phyloP scores from a whole-genome alignment of 2,329 filamentous ascomycete species.

The Alternaria burnsii region DNA sequence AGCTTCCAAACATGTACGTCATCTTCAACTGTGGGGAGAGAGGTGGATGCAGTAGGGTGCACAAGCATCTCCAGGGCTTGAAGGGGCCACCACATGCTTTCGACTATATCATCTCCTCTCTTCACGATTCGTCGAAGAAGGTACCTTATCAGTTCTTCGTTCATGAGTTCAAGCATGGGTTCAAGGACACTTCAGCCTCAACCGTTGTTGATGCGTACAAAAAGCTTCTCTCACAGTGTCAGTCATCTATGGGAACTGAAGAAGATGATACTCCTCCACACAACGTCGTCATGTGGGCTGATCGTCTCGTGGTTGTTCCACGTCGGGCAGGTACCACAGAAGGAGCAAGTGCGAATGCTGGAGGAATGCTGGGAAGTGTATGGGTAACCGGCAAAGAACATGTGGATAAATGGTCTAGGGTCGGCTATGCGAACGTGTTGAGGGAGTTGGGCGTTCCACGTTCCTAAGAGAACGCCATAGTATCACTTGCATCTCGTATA shows the following conservation, averaged over 20 bases:
- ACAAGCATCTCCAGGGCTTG: conserved; percentile 61
- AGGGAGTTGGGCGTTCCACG: conserved; percentile 46
- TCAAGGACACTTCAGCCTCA: conserved; percentile 9
- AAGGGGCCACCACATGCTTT: conserved; percentile 43
- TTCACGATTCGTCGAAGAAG: conserved; percentile 23
- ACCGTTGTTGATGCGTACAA: conserved; percentile 30
- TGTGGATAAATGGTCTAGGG: conserved; percentile 50
- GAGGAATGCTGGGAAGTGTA: conserved; percentile 59
- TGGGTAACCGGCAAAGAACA: conserved; percentile 48
- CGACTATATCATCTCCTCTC: conserved; percentile 30
- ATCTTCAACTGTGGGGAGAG: conserved; percentile 60
- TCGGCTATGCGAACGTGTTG: conserved; percentile 51
- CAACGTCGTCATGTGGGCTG: conserved; percentile 56
- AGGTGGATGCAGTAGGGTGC: conserved; percentile 58
- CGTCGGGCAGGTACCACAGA: conserved; percentile 48
- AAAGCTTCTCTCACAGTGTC: conserved; percentile 27
- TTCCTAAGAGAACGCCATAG: neutral
- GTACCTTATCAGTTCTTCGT: conserved; percentile 52
- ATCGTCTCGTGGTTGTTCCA: conserved; percentile 60
- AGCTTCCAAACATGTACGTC: conserved; percentile 46
- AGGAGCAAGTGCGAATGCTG: conserved; percentile 55
- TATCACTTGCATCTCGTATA: neutral
- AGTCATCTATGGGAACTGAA: conserved; percentile 15
- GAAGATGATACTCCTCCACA: conserved; percentile 52
- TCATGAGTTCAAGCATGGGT: conserved; percentile 36